These are phyloP conservation scores for Desmodesmus armatus DNA, from an alignment of 139 green algal genomes.

Conservation along the genomic window DNA sequence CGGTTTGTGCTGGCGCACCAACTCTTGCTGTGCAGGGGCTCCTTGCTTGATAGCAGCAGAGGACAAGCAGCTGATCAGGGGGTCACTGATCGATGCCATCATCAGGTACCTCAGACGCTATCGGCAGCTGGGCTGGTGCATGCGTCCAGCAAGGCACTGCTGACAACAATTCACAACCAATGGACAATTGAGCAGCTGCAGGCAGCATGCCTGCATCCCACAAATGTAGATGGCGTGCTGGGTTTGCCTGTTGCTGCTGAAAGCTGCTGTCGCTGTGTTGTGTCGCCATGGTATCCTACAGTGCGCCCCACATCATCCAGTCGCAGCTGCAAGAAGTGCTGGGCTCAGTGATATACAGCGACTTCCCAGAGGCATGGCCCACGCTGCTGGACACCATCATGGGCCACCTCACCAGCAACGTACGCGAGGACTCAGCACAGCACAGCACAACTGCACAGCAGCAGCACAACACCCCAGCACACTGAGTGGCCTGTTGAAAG, in stretches of 20 bases:
- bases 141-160: too few relatives aligned
- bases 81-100: constrained; percentile 83
- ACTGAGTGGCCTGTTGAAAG: too few relatives aligned
- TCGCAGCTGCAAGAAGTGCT: constrained; percentile 91
- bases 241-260: too few relatives aligned
- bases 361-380: constrained; percentile 93
- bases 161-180: too few relatives aligned
- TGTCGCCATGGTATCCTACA: too few relatives aligned
- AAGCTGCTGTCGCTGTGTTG: neutral
- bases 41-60: constrained; percentile 11
- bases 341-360: constrained; percentile 81
- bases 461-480: neutral
- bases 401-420: constrained; percentile 54
- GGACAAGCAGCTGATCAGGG: constrained; percentile 75
- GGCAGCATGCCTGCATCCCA: neutral
- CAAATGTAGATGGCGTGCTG: too few relatives aligned
- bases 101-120: constrained; percentile 58
- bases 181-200: too few relatives aligned
- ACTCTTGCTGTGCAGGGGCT: too few relatives aligned
- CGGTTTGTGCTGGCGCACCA: too few relatives aligned
- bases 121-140: too few relatives aligned
- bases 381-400: constrained; percentile 72
- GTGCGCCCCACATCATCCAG: constrained; percentile 70
- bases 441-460: neutral
- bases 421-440: neutral